Evolutionary conservation across 2,329 filamentous ascomycete genomes (phyloP).

Genomic region (Trichoderma sp.): DNA sequence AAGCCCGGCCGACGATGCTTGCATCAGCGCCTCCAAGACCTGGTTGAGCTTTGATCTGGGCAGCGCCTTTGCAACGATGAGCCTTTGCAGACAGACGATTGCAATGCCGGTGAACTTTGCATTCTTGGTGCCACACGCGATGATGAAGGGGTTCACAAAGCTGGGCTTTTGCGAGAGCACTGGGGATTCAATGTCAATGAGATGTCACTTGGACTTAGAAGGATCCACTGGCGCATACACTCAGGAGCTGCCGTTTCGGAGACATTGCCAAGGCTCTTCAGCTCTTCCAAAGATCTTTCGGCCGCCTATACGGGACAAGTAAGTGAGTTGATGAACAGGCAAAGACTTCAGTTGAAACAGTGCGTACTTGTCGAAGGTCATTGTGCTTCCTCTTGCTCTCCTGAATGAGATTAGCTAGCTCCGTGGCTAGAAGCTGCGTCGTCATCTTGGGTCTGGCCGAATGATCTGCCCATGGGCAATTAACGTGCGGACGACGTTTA

Average conservation of each 20-base stretch:
- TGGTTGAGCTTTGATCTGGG: conserved; percentile 77
- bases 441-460: conserved; percentile 63
- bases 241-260: conserved; percentile 40
- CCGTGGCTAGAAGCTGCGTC: conserved; percentile 80
- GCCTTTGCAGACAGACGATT: conserved; percentile 81
- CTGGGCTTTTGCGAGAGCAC: conserved; percentile 77
- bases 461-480: conserved; percentile 26
- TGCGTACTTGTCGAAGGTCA: conserved; percentile 74
- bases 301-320: conserved; percentile 61
- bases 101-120: conserved; percentile 85
- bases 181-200: conserved; percentile 38
- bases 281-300: conserved; percentile 87
- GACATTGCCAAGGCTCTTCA: conserved; percentile 53
- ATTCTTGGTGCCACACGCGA: conserved; percentile 88
- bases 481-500: conserved; percentile 23
- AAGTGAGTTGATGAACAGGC: background rate
- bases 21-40: conserved; percentile 81
- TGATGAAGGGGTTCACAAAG: conserved; percentile 90
- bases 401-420: conserved; percentile 86
- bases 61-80: conserved; percentile 78
- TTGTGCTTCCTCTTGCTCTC: conserved; percentile 94
- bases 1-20: conserved; percentile 74
- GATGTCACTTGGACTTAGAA: conserved; percentile 11
- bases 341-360: background rate
- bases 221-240: conserved; percentile 28